These are phyloP conservation scores for Drosera spatulata DNA, from an alignment of 179 eudicot genomes.

Conservation along the genomic window DNA sequence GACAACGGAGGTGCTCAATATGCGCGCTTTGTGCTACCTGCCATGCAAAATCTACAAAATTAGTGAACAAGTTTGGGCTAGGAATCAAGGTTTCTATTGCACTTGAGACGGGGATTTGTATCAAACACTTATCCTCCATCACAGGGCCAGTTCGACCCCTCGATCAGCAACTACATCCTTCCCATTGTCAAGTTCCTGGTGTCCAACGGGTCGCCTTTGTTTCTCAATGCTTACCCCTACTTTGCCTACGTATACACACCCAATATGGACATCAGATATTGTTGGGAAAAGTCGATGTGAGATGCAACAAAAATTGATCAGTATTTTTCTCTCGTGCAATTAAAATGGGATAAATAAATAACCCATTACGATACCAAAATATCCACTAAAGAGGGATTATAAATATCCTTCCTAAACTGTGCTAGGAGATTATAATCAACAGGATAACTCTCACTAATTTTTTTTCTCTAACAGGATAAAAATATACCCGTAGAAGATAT, in stretches of 20 bases:
- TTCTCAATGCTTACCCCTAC: conserved; percentile 19
- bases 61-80: conserved; percentile 10
- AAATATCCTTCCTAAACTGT: no score
- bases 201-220: conserved; percentile 5
- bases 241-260: conserved; percentile 10
- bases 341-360: no score
- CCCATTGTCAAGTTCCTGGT: conserved; percentile 15
- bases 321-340: no score
- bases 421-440: no score
- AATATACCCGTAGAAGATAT: no score
- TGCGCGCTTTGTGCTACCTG: conserved; percentile 2
- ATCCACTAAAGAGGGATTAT: no score
- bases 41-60: conserved; percentile 8
- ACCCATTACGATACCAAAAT: no score
- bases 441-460: no score
- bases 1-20: background rate
- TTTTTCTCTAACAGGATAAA: no score
- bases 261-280: conserved; percentile 3
- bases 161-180: conserved; percentile 2
- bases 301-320: no score
- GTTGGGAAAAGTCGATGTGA: no score
- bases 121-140: conserved; percentile 18
- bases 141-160: conserved; percentile 8
- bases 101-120: conserved; percentile 10
- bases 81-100: conserved; percentile 24